Base-by-base conservation (phyloP, 1,284 basidiomycete species). In the Ceratobasidium sp. region DNA sequence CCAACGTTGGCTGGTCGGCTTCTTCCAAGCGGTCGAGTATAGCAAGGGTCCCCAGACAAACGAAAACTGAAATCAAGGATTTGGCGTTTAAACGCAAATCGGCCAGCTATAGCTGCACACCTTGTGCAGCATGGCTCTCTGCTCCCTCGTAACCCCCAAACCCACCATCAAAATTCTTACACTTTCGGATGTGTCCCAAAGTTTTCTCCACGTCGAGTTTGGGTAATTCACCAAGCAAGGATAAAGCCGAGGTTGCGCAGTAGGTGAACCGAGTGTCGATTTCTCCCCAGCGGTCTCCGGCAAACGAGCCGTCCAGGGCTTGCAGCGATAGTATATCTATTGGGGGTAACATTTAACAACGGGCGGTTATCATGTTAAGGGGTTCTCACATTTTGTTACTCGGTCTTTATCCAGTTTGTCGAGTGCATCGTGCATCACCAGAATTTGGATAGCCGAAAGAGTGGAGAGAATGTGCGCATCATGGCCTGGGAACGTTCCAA, bases 81-180 rank as follows among this genome's bases (percentile, higher is more conserved):
- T 24, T 11, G 27, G 19, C 19, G 16, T 58, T 46, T 37, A 7
- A 8, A 34, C 7, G 34, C 16, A 16, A 39, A 8, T 51, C 24
- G 13, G 22, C 7, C 29, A 19, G 46, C 5, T 49, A n/a, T 24
- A 31, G 34, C 31, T 22, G 14, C 37, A 39, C 74, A 96, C 96
- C 94, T 87, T 96, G 94, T 0, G 88, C 93, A 7, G 96, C 90
- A 83, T 98, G 97, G 77, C 92, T 95, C 83, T 99, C 97, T 0
- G 93, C 95, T 0, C 96, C 97, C 9, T 89, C 86, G 24, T 85
- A 83, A 49, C 87, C 89, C 13, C 97, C 97, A 79, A 98, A 99
- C 0, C 96, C 97, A 2, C 96, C 96, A 81, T 99, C 97, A 80
- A 96, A 97, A 81, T 99, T 99, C 80, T 86, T 87, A 81, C 96